These are phyloP conservation scores for Herpotrichia juniperi DNA, from an alignment of 2,329 filamentous ascomycete species.

Conservation along the genomic window DNA sequence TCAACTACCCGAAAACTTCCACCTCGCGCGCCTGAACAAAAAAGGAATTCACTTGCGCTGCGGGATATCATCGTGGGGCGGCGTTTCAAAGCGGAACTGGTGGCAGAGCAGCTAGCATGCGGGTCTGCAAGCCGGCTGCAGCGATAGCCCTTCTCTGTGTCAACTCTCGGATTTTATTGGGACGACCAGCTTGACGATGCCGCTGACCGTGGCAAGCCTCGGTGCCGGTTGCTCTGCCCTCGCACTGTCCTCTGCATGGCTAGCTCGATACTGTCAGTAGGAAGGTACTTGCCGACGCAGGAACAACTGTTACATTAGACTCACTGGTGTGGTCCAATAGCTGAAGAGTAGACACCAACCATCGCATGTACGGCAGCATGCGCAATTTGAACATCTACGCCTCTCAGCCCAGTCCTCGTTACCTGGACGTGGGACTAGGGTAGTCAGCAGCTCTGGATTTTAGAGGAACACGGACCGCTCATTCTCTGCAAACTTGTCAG, in stretches of 20 bases:
- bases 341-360: not conserved
- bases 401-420: slow-evolving; percentile 1
- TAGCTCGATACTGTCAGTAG: not conserved
- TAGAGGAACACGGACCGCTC: not conserved
- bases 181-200: not conserved
- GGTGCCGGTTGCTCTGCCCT: not conserved
- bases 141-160: not conserved
- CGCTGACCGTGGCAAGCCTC: not conserved
- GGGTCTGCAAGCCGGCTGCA: not conserved
- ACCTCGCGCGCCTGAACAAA: not conserved
- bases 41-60: not conserved
- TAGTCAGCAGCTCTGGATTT: not conserved
- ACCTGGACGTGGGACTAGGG: not conserved
- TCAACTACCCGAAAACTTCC: not conserved
- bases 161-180: not conserved
- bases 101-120: not conserved
- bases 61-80: not conserved
- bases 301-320: not conserved
- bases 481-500: too few species aligned
- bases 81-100: not conserved
- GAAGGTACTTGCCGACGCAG: not conserved
- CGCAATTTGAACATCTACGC: not conserved
- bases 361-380: not conserved
- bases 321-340: not conserved
- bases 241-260: not conserved